phyloP scores from a whole-genome alignment of 148 eudicot genomes.

The Rhododendron simsii region DNA sequence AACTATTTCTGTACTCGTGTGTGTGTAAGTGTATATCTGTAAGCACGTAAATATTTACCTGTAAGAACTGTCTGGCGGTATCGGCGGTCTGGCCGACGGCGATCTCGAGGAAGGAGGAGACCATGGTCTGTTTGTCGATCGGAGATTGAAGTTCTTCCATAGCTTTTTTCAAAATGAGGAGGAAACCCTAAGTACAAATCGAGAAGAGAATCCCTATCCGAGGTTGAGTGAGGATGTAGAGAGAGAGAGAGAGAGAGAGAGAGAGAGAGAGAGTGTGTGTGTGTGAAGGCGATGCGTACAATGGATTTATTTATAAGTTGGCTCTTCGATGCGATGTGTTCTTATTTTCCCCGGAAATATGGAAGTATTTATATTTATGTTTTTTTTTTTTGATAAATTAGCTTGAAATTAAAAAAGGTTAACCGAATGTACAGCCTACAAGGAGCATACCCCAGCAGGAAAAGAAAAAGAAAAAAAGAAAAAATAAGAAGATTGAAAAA shows the following conservation, averaged over 20 bases:
- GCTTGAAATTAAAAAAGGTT: too few relatives aligned
- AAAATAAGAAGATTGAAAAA: too few relatives aligned
- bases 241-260: background rate
- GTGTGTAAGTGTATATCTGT: background rate
- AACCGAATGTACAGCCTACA: too few relatives aligned
- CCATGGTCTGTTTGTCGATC: conserved; percentile 49
- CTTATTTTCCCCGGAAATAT: too few relatives aligned
- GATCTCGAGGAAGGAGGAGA: conserved; percentile 81
- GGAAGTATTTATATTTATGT: too few relatives aligned
- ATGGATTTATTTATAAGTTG: background rate
- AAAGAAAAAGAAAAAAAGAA: too few relatives aligned
- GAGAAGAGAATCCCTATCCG: background rate
- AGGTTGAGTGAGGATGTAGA: background rate
- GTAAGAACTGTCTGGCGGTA: conserved; percentile 85
- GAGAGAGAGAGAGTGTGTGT: too few relatives aligned
- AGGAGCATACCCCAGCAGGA: too few relatives aligned
- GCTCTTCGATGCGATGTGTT: too few relatives aligned
- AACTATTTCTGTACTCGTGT: background rate
- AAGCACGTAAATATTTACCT: conserved; percentile 34
- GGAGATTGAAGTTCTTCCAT: conserved; percentile 49
- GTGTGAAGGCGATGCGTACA: background rate
- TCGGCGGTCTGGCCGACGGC: conserved; percentile 80
- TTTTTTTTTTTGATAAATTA: too few relatives aligned
- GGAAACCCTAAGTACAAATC: background rate
- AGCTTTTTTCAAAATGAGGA: background rate